Evolutionary conservation across 1,284 basidiomycete species (phyloP).

Genomic region (Ganoderma multipileum): DNA sequence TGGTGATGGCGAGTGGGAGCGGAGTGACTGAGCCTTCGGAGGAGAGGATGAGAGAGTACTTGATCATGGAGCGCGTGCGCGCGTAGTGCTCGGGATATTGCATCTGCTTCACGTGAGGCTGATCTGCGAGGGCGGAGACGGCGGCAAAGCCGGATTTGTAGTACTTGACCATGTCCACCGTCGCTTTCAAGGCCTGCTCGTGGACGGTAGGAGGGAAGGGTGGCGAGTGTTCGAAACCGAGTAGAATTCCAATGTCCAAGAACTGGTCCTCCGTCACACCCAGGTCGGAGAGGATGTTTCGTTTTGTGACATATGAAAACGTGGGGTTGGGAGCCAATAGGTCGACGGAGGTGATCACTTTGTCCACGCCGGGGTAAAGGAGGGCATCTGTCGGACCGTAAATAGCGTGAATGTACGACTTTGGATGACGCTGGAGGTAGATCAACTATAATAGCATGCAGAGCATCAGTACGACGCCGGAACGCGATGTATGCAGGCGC

Average conservation of each 20-base stretch:
- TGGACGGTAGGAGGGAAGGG: slow-evolving; percentile 88
- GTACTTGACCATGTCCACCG: slow-evolving; percentile 89
- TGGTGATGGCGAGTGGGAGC: slow-evolving; percentile 80
- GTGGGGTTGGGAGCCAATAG: slow-evolving; percentile 68
- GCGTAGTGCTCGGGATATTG: slow-evolving; percentile 91
- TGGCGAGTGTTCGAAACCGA: slow-evolving; percentile 88
- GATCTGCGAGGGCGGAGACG: slow-evolving; percentile 80
- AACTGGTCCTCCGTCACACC: slow-evolving; percentile 89
- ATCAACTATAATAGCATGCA: slow-evolving; percentile 66
- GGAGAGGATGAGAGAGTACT: slow-evolving; percentile 89
- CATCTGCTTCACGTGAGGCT: slow-evolving; percentile 77
- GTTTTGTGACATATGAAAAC: slow-evolving; percentile 90
- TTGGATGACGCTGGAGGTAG: slow-evolving; percentile 92
- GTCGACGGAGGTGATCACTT: slow-evolving; percentile 89
- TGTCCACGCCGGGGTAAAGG: slow-evolving; percentile 90
- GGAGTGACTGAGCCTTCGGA: slow-evolving; percentile 92
- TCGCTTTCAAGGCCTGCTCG: slow-evolving; percentile 82
- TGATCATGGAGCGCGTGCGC: slow-evolving; percentile 91
- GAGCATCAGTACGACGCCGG: slow-evolving; percentile 12
- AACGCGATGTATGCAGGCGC: slow-evolving; percentile 25
- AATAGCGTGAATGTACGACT: slow-evolving; percentile 94
- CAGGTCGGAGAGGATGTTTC: slow-evolving; percentile 78
- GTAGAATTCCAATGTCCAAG: slow-evolving; percentile 91
- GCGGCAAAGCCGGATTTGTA: slow-evolving; percentile 88
- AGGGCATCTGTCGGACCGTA: slow-evolving; percentile 92